Percentiles rank a stretch among this genome's conserved stretches.
These are phyloP conservation scores for Tieghemostelium lacteum DNA, from an alignment of 78 protist species.

Conservation along the genomic window DNA sequence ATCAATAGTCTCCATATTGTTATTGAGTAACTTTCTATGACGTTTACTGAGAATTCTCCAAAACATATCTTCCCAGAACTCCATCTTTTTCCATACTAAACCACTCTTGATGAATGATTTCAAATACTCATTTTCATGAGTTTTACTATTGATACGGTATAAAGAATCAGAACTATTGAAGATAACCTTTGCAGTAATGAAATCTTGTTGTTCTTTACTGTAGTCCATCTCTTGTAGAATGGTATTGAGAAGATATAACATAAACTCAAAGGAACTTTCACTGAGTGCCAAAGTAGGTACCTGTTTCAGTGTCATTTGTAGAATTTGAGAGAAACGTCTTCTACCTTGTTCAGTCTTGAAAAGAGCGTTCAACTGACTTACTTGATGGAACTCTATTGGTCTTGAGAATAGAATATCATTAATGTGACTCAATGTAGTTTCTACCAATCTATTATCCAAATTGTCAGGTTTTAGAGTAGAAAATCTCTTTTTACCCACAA, in stretches of 20 bases:
- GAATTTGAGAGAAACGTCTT: slow-evolving; percentile 50
- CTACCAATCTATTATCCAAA: slow-evolving; percentile 30
- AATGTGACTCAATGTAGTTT: slow-evolving; percentile 8
- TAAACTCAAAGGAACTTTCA: slow-evolving; percentile 34
- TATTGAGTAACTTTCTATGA: slow-evolving; percentile 14
- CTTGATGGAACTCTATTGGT: slow-evolving; percentile 55
- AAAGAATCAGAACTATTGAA: slow-evolving; percentile 17
- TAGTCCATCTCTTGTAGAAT: slow-evolving; percentile 51
- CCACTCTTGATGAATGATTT: slow-evolving; percentile 8
- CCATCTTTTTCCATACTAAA: not conserved
- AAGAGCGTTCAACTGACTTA: slow-evolving; percentile 14
- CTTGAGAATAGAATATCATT: slow-evolving; percentile 10
- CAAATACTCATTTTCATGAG: slow-evolving; percentile 9
- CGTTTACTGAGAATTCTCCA: slow-evolving; percentile 32
- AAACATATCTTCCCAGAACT: slow-evolving; percentile 47
- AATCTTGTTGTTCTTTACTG: not conserved
- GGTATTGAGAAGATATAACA: slow-evolving; percentile 16
- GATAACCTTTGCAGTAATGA: slow-evolving; percentile 27
- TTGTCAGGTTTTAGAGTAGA: slow-evolving; percentile 41
- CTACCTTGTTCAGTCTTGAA: slow-evolving; percentile 45
- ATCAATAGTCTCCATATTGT: slow-evolving; percentile 16
- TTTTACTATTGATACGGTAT: slow-evolving; percentile 3
- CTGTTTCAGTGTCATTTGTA: slow-evolving; percentile 23
- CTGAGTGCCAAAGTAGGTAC: slow-evolving; percentile 18
- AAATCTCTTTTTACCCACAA: slow-evolving; percentile 66